Evolutionary conservation across 352 stramenopile species (phyloP), one percentile per base, ranked within the genome.

Genomic region (Globisporangium iwayamae): DNA sequence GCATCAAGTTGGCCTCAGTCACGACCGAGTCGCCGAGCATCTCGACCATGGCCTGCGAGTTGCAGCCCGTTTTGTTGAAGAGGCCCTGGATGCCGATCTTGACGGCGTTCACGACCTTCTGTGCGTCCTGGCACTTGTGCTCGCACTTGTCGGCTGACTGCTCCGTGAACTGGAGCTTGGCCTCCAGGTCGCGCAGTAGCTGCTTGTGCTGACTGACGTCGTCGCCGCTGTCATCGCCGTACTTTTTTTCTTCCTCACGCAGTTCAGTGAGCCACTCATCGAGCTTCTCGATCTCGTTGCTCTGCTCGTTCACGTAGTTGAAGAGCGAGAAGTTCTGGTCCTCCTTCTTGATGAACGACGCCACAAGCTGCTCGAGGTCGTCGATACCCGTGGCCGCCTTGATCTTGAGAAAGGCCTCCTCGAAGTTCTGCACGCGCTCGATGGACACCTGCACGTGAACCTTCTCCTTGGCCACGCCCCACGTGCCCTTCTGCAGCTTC

Each of bases 271-370:
- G 81, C 63, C 87, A 77, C 62, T 97, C 89, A 45, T 97, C 86
- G 16, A 97, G 78, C 62, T 94, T 96, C 54, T 97, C 93, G 65
- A 98, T 94, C 66, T 98, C 93, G 63, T 94, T 97, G 55, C 79
- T 93, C 74, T 98, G 92, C 64, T 98, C 90, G 67, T 98, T 98
- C 20, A 97, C 84, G 62, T 98, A 98, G 72, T 96, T 98, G 69
- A 98, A 98, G 6, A 98, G 67, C 38, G 88, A 97, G 68, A 98
- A 98, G 75, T 98, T 99, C 57, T 98, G 88, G 60, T 98, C 94
- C 80, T 99, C 96, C 38, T 97, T 98, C 72, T 97, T 89, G 66
- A 98, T 97, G 66, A 98, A 98, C 38, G 89, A 91, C 22, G 76
- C 79, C 32, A 98, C 92, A 18, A 98, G 79, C 60, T 97, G 79